Percentiles rank a stretch among this genome's conserved stretches.
These are phyloP conservation scores for Fusarium temperatum DNA, from an alignment of 2,329 filamentous ascomycete species.

Conservation along the genomic window DNA sequence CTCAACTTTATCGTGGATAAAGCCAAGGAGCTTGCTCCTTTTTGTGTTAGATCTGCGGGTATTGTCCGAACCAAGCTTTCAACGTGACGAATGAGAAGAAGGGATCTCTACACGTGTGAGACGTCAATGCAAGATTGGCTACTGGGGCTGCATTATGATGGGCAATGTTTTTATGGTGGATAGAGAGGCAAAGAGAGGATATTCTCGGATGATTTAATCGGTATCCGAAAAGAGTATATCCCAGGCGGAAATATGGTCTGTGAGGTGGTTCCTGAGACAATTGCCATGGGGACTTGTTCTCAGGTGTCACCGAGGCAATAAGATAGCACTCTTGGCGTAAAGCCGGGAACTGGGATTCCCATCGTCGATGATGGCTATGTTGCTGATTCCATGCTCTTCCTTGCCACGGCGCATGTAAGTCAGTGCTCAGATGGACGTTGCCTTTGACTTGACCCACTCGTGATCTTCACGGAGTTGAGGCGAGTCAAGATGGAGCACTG, in stretches of 20 bases:
- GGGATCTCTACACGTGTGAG: constrained; percentile 31
- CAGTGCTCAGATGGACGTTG: not conserved
- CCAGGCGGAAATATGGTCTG: not conserved
- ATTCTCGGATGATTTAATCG: not conserved
- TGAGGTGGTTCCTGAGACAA: not conserved
- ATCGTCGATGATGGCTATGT: not conserved
- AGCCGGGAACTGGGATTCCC: not conserved
- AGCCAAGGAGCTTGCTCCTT: constrained; percentile 21
- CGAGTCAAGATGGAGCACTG: not conserved
- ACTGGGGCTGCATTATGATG: constrained; percentile 6
- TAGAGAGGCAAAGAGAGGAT: not conserved
- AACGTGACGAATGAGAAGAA: constrained; percentile 5
- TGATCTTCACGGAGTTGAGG: constrained; percentile 2
- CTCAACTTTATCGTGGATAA: constrained; percentile 39
- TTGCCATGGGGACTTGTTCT: not conserved
- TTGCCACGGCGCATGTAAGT: not conserved
- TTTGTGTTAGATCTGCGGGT: constrained; percentile 21
- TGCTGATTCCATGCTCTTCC: not conserved
- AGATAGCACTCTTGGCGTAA: not conserved
- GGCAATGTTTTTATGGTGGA: not conserved
- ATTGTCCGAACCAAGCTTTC: constrained; percentile 1
- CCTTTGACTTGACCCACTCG: not conserved
- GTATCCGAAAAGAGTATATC: constrained; percentile 2
- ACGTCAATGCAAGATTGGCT: constrained; percentile 37
- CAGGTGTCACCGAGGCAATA: not conserved